Evolutionary conservation across 2,329 filamentous ascomycete species (phyloP), one percentile per base, ranked within the genome.

Genomic region (Periglandula ipomoeae): DNA sequence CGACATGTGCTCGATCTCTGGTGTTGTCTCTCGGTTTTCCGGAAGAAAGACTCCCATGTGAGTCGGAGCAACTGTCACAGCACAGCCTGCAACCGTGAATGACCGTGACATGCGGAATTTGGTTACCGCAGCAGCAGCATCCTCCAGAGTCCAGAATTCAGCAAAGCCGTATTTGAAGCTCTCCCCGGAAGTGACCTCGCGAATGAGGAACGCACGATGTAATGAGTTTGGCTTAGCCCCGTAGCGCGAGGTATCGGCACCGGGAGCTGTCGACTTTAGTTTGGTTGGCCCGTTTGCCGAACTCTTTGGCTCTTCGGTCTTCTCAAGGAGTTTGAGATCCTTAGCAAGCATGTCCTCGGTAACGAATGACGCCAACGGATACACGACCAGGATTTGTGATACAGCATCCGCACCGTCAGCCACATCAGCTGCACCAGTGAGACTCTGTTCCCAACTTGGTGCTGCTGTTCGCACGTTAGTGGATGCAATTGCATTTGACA

Each of bases 41-140:
- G 85, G 87, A 11, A 90, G 79, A 59, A 94, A 93, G 3, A 93
- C 87, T 5, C 87, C 87, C n/a, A 86, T 80, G 55, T 93, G 87
- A 35, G 90, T 89, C 56, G 85, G 89, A 39, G 79, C 84, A 22
- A 88, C 74, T 10, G 78, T 74, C 15, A 89, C 84, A 0, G 82
- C 78, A 55, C 81, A 84, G 3, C 84, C 87, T 0, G 82, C 83
- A 52, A 93, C 87, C 2, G 84, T 89, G 58, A 91, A 91, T 44
- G 82, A 84, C 10, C 87, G 79, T 24, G 83, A 80, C 30, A 82
- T 83, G 35, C 80, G 79, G 56, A 85, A 84, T 55, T 88, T 87
- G 20, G 76, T 73, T 59, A 90, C 69, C 4, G 88, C 88, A 20
- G 82, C 84, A 62, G 82, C 76, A 2, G 88, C 86, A 63, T 93